Evolutionary conservation across 768 basidiomycete species (phyloP), one percentile per base, ranked within the genome.

Genomic region (Pholiota molesta): DNA sequence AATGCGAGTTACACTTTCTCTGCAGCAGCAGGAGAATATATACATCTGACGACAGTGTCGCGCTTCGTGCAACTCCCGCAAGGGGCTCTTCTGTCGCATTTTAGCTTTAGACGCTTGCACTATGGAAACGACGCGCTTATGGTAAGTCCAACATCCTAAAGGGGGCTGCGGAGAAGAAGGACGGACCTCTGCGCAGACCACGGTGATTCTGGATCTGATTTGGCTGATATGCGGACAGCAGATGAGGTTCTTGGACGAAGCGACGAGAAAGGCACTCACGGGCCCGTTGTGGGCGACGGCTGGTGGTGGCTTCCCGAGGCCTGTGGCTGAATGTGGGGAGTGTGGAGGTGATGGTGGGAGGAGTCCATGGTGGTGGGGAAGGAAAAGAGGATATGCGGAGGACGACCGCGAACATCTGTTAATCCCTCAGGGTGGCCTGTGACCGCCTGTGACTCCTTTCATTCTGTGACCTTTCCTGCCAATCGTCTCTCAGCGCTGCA

Each of bases 71-170:
- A 94, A 28, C 87, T 88, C 0, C 86, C 85, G 65, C 92, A 94
- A 0, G 92, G 92, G 2, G 81, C 85, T 21, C 88, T 83, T 40
- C 92, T 79, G 75, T 94, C 92, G 70, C 92, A 95, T 77, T 89
- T 92, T 57, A 94, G 82, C 68, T 95, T 95, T 57, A 94, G 81
- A 4, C 92, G 90, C 73, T 94, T 94, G 79, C 92, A 95, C 90
- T 94, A 70, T 2, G 44, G 52, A 17, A 42, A 37, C 60, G 42
- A 44, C 56, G 26, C 61, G 40, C 17, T 19, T 52, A 31, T 40
- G 49, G 6, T 51, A 19, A 1, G 49, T 35, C 56, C 49, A 19
- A 54, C 17, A 45, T 56, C 40, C 26, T 52, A 33, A 37, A 56
- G 55, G 42, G 19, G 58, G 35, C 29, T 29, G 52, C 23, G 51